phyloP scores from a whole-genome alignment of 2,329 filamentous ascomycete species.

The Ophiognomonia clavigignenti-juglandacearum region DNA sequence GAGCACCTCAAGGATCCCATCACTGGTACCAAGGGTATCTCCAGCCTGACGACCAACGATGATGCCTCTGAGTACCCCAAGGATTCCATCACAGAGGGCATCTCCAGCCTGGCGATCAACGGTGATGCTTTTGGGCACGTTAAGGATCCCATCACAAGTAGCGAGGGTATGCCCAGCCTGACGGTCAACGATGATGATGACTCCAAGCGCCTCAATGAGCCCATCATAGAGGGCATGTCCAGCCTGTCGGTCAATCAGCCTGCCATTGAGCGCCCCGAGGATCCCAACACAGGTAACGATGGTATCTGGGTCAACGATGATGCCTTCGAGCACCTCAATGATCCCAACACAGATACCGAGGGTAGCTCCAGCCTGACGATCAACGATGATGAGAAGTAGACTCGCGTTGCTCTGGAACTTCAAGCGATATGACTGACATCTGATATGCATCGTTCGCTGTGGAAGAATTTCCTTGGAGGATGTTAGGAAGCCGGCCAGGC shows the following conservation, averaged over 20 bases:
- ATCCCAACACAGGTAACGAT: neutral
- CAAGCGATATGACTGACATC: too few species aligned
- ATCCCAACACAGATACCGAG: neutral
- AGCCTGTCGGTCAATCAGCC: too few species aligned
- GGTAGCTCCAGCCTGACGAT: neutral
- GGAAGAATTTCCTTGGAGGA: too few species aligned
- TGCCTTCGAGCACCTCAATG: neutral
- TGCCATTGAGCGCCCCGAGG: neutral
- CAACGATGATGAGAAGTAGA: neutral
- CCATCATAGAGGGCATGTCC: neutral
- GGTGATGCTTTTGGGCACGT: neutral
- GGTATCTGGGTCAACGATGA: neutral
- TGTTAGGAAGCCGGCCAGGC: too few species aligned
- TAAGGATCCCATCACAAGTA: neutral
- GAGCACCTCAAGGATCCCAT: neutral
- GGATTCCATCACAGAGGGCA: constrained; percentile 1
- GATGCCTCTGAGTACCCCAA: neutral
- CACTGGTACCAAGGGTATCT: constrained; percentile 4
- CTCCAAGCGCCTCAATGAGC: neutral
- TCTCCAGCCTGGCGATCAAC: constrained; percentile 19
- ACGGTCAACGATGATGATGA: too few species aligned
- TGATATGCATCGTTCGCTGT: too few species aligned
- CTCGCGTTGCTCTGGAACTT: too few species aligned
- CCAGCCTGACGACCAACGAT: too few species aligned
- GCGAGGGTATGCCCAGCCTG: constrained; percentile 6